Evolutionary conservation across 139 green algal genomes (phyloP).

Genomic region (Gonium pectorale): DNA sequence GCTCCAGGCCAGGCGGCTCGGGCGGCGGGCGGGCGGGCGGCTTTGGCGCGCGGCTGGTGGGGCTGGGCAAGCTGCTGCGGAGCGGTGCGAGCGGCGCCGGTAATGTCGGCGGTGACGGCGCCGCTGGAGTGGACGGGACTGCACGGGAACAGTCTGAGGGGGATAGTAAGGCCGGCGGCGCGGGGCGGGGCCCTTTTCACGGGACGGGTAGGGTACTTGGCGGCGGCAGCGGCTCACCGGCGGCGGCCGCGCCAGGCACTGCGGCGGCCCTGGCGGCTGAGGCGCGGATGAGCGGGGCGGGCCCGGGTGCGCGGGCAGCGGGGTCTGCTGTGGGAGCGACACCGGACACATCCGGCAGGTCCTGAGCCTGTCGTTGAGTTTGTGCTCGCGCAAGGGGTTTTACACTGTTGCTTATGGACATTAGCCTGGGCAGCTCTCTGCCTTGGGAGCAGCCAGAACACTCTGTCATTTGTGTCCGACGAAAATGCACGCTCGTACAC

Average conservation of each 20-base stretch:
- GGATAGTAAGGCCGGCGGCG: background rate
- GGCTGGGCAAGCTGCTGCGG: background rate
- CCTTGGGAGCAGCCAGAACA: too few relatives aligned
- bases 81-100: background rate
- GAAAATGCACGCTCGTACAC: too few relatives aligned
- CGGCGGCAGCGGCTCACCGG: background rate
- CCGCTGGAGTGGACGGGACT: background rate
- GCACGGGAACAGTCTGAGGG: background rate
- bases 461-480: too few relatives aligned
- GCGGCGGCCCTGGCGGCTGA: conserved; percentile 39
- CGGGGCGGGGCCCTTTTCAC: background rate
- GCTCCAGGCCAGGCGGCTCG: background rate
- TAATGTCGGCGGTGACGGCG: background rate
- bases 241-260: background rate
- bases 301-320: too few relatives aligned
- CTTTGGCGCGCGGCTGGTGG: background rate
- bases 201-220: conserved; percentile 11
- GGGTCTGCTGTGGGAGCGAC: too few relatives aligned
- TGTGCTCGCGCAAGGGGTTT: too few relatives aligned
- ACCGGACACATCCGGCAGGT: too few relatives aligned
- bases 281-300: conserved; percentile 20
- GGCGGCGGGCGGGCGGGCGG: background rate
- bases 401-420: too few relatives aligned
- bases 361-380: too few relatives aligned
- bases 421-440: too few relatives aligned